Evolutionary conservation across 768 basidiomycete species (phyloP).

Genomic region (Xanthoconium stramineum): DNA sequence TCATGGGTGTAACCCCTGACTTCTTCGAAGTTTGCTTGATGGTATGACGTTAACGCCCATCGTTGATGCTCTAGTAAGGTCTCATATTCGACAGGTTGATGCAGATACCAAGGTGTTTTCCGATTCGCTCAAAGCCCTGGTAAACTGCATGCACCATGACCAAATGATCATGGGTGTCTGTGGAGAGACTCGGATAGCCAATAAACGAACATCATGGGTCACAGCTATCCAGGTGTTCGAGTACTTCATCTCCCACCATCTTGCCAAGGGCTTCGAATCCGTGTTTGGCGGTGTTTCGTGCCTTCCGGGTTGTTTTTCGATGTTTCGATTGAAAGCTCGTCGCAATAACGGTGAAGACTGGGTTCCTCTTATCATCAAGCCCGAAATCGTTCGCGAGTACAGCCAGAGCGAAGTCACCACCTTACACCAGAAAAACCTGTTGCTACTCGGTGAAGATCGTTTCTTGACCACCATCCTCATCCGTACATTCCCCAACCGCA

Average conservation of each 20-base stretch:
- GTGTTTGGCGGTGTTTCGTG: constrained; percentile 99
- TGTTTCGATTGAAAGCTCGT: constrained; percentile 97
- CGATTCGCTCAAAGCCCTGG: constrained; percentile 83
- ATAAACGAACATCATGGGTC: constrained; percentile 98
- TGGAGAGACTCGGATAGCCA: constrained; percentile 97
- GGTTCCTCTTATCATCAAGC: constrained; percentile 95
- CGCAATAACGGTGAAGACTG: constrained; percentile 89
- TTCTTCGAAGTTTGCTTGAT: constrained; percentile 97
- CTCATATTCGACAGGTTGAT: constrained; percentile 68
- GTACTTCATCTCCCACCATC: constrained; percentile 98
- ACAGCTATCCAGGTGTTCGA: constrained; percentile 98
- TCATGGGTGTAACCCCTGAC: constrained; percentile 99
- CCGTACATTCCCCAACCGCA: constrained; percentile 95
- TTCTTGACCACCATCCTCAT: constrained; percentile 96
- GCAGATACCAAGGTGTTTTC: constrained; percentile 97
- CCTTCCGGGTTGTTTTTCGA: constrained; percentile 98
- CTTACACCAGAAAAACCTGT: constrained; percentile 95
- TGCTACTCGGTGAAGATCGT: constrained; percentile 96
- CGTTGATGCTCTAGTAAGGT: neutral
- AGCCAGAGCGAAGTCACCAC: constrained; percentile 92
- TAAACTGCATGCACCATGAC: constrained; percentile 99
- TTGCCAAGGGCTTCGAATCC: constrained; percentile 97
- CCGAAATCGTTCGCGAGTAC: constrained; percentile 96
- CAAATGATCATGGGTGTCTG: constrained; percentile 99
- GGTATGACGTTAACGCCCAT: constrained; percentile 50